Percentiles rank a stretch among this genome's conserved stretches.
Evolutionary conservation across 345 rosid species (phyloP).

Genomic region (Acer campestre): DNA sequence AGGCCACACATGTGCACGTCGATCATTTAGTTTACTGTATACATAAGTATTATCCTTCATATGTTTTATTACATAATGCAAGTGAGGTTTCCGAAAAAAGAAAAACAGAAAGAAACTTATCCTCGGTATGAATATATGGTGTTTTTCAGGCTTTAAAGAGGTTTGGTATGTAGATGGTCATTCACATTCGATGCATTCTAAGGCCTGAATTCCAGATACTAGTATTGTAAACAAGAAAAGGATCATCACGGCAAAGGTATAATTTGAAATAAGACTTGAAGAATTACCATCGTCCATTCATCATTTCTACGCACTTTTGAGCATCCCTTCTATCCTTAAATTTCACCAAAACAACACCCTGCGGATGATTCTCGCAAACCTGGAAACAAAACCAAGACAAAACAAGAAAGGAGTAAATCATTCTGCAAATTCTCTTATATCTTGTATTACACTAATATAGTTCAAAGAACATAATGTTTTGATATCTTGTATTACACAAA

Average conservation of each 20-base stretch:
- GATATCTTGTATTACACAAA: not conserved
- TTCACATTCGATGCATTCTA: not conserved
- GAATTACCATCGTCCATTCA: constrained; percentile 91
- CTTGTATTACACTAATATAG: constrained; percentile 1
- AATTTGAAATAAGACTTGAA: not conserved
- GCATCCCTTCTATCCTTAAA: constrained; percentile 90
- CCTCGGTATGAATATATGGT: not conserved
- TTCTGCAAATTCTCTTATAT: not conserved
- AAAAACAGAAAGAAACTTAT: no score
- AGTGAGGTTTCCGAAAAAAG: not conserved
- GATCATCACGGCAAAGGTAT: not conserved
- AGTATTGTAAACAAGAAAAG: not conserved
- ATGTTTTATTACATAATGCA: not conserved
- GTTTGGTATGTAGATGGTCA: not conserved
- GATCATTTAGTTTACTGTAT: not conserved
- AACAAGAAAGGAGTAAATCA: not conserved
- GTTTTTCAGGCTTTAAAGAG: not conserved
- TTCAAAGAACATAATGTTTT: not conserved
- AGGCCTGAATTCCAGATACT: not conserved
- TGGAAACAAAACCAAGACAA: constrained; percentile 31
- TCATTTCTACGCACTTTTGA: constrained; percentile 81
- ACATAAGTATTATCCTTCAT: not conserved
- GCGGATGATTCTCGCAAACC: constrained; percentile 91
- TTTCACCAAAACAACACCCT: constrained; percentile 85
- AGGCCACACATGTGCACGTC: not conserved